Conservation (phyloP, 768 basidiomycete genomes). For the Tephrocybe sp. region DNA sequence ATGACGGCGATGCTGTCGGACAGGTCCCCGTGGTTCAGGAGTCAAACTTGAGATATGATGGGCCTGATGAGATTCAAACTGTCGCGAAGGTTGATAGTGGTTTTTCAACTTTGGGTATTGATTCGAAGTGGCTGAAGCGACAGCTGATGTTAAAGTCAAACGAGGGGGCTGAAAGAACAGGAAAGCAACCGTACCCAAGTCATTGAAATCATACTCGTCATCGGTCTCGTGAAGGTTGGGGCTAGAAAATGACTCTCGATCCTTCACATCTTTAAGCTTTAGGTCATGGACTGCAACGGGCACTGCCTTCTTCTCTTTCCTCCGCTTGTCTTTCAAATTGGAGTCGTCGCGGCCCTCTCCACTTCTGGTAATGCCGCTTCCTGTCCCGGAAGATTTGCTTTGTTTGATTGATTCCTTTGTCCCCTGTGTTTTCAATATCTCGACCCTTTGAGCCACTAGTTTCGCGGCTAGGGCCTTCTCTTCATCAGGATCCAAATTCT, state of each 20-base stretch:
- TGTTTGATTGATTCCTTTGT: constrained; percentile 25
- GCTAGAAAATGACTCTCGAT: constrained; percentile 10
- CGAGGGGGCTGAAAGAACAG: neutral
- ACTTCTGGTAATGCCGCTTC: constrained; percentile 19
- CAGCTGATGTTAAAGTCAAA: neutral
- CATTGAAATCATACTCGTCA: constrained; percentile 12
- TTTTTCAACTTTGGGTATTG: constrained; percentile 15
- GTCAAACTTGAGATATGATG: constrained; percentile 5
- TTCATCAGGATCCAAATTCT: constrained; percentile 48
- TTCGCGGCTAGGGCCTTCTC: constrained; percentile 38
- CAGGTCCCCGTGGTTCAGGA: neutral
- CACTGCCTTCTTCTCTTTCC: constrained; percentile 29
- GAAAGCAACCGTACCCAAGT: constrained; percentile 10
- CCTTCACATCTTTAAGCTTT: constrained; percentile 21
- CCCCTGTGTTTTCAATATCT: constrained; percentile 34
- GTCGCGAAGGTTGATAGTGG: constrained; percentile 7
- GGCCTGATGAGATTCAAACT: constrained; percentile 3
- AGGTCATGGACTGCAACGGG: constrained; percentile 20
- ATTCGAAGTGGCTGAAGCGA: constrained; percentile 3
- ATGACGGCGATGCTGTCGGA: constrained; percentile 19
- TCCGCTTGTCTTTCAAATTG: constrained; percentile 25
- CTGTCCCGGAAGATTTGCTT: constrained; percentile 15
- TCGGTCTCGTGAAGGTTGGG: constrained; percentile 13
- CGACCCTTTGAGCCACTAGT: constrained; percentile 38
- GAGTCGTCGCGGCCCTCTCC: no score